A percentile compares a stretch with the other conserved stretches of the same genome.
These are phyloP conservation scores for Dactylellina leptospora DNA, from an alignment of 2,329 filamentous ascomycete genomes.

Conservation along the genomic window DNA sequence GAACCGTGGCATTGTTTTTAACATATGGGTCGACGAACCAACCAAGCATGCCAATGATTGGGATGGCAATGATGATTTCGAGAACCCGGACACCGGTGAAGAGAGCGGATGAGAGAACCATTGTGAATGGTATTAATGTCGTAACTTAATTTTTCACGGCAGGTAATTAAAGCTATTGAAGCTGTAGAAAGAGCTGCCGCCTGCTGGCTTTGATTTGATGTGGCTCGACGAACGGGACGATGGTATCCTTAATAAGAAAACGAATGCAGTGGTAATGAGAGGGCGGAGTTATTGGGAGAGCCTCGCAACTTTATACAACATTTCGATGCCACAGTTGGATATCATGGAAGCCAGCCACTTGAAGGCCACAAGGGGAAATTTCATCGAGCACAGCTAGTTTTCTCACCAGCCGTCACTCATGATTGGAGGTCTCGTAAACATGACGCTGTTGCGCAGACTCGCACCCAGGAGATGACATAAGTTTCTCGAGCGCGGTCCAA, in stretches of 20 bases:
- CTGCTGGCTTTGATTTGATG: neutral
- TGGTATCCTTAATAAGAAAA: slow-evolving; percentile 1
- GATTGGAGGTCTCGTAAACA: slow-evolving; percentile 38
- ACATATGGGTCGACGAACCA: slow-evolving; percentile 73
- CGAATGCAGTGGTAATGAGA: slow-evolving; percentile 8
- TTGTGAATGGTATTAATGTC: slow-evolving; percentile 13
- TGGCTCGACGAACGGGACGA: neutral
- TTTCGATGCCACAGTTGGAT: slow-evolving; percentile 7
- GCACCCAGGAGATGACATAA: slow-evolving; percentile 28
- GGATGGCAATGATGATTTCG: slow-evolving; percentile 61
- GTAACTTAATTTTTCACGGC: neutral
- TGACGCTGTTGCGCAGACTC: slow-evolving; percentile 39
- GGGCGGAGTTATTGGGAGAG: slow-evolving; percentile 1
- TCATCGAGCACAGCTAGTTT: neutral
- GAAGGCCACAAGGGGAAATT: neutral
- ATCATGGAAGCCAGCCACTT: slow-evolving; percentile 7
- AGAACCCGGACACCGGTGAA: slow-evolving; percentile 47
- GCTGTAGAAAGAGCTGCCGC: neutral
- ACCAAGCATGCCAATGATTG: slow-evolving; percentile 72
- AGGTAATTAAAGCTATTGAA: neutral
- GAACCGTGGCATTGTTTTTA: slow-evolving; percentile 68
- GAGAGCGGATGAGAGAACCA: slow-evolving; percentile 33
- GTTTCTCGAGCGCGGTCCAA: neutral
- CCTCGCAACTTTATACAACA: slow-evolving; percentile 27
- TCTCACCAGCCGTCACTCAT: slow-evolving; percentile 9